phyloP scores from a whole-genome alignment of 1,284 basidiomycete genomes.

The Leccinum solheimii region DNA sequence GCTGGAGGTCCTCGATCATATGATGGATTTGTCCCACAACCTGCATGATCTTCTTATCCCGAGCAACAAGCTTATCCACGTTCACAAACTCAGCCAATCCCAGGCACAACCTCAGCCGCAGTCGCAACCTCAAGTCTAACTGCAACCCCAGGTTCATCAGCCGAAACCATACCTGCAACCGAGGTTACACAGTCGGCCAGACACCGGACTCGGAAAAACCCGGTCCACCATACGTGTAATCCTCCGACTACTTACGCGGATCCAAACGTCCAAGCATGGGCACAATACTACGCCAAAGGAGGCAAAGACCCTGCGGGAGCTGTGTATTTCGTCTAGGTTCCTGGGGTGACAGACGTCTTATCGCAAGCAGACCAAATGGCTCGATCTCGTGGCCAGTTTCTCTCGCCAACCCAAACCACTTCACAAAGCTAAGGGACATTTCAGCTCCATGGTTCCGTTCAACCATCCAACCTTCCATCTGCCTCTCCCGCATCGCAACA shows the following conservation, averaged over 20 bases:
- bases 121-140: conserved; percentile 21
- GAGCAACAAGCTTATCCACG: conserved; percentile 30
- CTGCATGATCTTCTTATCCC: conserved; percentile 31
- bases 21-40: conserved; percentile 29
- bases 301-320: conserved; percentile 67
- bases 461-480: conserved; percentile 18
- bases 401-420: conserved; percentile 16
- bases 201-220: conserved; percentile 21
- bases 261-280: conserved; percentile 78
- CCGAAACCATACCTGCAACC: conserved; percentile 11
- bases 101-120: conserved; percentile 21
- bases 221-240: conserved; percentile 71
- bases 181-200: conserved; percentile 20
- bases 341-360: conserved; percentile 56
- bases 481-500: conserved; percentile 12
- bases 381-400: conserved; percentile 18
- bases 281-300: conserved; percentile 74
- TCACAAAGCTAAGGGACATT: conserved; percentile 17
- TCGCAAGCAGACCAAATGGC: conserved; percentile 2
- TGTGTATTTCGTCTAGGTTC: conserved; percentile 72
- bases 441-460: conserved; percentile 13
- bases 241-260: conserved; percentile 65
- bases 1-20: conserved; percentile 32
- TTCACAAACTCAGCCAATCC: conserved; percentile 22
- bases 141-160: conserved; percentile 27